Evolutionary conservation across 2,329 filamentous ascomycete genomes (phyloP), one percentile per base, ranked within the genome.

Genomic region (Penicillium sclerotiorum): DNA sequence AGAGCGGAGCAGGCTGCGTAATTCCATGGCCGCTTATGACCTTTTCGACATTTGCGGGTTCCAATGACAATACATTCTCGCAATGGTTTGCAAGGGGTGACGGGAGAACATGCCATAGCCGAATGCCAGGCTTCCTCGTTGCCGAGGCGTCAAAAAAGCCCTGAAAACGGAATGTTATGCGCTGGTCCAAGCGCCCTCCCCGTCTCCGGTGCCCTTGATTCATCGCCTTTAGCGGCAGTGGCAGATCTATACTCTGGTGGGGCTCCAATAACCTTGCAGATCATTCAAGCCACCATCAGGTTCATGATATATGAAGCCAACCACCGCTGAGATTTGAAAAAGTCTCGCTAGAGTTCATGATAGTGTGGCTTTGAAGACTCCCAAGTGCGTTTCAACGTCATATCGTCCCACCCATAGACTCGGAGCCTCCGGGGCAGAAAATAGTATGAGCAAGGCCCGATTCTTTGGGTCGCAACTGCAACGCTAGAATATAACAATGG

Each of bases 131-230:
- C n/a, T n/a, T n/a, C n/a, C n/a, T n/a, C n/a, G 52, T 54, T 17
- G 40, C 25, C 12, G 50, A 50, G n/a, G n/a, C n/a, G n/a, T n/a
- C n/a, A n/a, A n/a, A 5, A 21, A 43, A 23, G 27, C 17, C 18
- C 59, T 53, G 59, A 55, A 59, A 61, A 56, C 59, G 59, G 58
- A 59, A 56, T 51, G 45, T 40, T 50, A 46, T n/a, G 32, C 23
- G 38, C 21, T 15, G 28, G 17, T 32, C 36, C 52, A 51, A 45
- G 50, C 48, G 49, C 18, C 53, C 42, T 51, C 35, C 38, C 36
- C 36, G 30, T 47, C 35, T 23, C 25, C 39, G 37, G 37, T 41
- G 13, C 25, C 6, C 25, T 28, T 28, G 13, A 8, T 13, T 13
- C 6, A 9, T 3, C 25, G 9, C 21, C 27, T 33, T 22, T 17